Percentiles rank a stretch among this genome's conserved stretches.
phyloP scores from a whole-genome alignment of 139 green algal genomes.

The Tetraselmis chui region DNA sequence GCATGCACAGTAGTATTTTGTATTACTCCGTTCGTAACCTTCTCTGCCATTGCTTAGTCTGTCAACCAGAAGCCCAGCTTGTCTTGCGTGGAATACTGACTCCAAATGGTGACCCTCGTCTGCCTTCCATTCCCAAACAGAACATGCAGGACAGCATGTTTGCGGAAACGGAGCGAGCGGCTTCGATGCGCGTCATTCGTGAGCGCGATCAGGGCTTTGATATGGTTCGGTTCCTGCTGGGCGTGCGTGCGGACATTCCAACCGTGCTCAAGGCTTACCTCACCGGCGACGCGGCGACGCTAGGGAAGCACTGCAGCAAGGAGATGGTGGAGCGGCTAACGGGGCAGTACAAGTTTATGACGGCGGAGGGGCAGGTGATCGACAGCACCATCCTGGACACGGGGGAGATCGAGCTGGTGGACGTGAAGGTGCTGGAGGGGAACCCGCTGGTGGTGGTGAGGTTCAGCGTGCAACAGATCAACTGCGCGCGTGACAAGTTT shows the following conservation, averaged over 20 bases:
- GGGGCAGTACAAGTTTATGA: slow-evolving; percentile 13
- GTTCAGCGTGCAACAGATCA: slow-evolving; percentile 41
- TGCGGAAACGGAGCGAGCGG: slow-evolving; percentile 60
- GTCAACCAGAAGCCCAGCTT: too few relatives aligned
- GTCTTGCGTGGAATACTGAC: too few relatives aligned
- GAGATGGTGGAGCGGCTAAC: slow-evolving; percentile 81
- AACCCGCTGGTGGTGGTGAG: slow-evolving; percentile 79
- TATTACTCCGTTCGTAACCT: too few relatives aligned
- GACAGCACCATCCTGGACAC: slow-evolving; percentile 90
- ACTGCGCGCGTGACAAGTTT: slow-evolving; percentile 77
- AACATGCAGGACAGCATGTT: slow-evolving; percentile 69
- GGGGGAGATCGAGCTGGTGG: slow-evolving; percentile 78
- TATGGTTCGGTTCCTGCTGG: slow-evolving; percentile 68
- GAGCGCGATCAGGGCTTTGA: slow-evolving; percentile 77
- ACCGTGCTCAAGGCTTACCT: slow-evolving; percentile 50
- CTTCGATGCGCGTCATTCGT: slow-evolving; percentile 76
- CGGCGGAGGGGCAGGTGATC: slow-evolving; percentile 29
- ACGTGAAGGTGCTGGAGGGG: slow-evolving; percentile 75
- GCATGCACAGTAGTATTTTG: too few relatives aligned
- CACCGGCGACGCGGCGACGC: slow-evolving; percentile 37
- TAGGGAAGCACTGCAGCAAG: slow-evolving; percentile 64
- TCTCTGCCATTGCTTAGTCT: too few relatives aligned
- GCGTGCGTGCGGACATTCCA: slow-evolving; percentile 49
- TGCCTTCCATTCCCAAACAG: too few relatives aligned
- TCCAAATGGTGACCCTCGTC: too few relatives aligned